Base-by-base conservation (phyloP, 2,329 filamentous ascomycete species). In the Pseudogymnoascus sp. region DNA sequence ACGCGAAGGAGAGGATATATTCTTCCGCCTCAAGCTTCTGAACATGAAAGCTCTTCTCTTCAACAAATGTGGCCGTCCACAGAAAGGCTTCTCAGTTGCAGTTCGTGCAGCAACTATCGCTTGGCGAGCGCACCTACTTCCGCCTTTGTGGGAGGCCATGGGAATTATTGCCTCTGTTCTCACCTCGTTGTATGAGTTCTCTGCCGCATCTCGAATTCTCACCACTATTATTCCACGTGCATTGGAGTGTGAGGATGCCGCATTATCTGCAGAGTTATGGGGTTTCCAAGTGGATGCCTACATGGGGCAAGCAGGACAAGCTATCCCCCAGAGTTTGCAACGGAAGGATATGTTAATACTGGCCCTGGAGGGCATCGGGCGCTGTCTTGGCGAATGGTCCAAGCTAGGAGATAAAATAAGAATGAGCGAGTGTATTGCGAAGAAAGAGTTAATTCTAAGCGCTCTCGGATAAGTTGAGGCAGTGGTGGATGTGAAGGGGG, bases 71-170 rank as follows among this genome's bases (percentile, higher is more conserved):
- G 84, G 83, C 1, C 80, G 84, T 47, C 80, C 87, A 0, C 80
- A 87, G 65, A 83, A 84, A 67, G 87, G 83, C 0, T 88, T 90
- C 71, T 87, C 85, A 8, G 77, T 89, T 11, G 84, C 84, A 4
- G 77, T 89, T 66, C 78, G 86, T 62, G 87, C 87, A 15, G 85
- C 86, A 17, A 83, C 79, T 66, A 83, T 87, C 36, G 83, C 86
- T 1, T 81, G 85, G 73, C 79, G 82, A 65, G 81, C 84, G 4
- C 77, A 81, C 3, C 70, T 89, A 6, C 77, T 88, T 33, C 82
- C 83, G 0, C 78, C 78, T 6, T 76, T 90, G 40, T 88, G 87
- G 81, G 79, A 83, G 65, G 83, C 86, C 0, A 78, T 88, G 57
- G 80, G 79, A 9, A 76, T 79, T 2, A 74, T 90, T 1, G 78